Evolutionary conservation across 1,139 yeast species (phyloP), one percentile per base, ranked within the genome.

Genomic region (Sugiyamaella pinicola): DNA sequence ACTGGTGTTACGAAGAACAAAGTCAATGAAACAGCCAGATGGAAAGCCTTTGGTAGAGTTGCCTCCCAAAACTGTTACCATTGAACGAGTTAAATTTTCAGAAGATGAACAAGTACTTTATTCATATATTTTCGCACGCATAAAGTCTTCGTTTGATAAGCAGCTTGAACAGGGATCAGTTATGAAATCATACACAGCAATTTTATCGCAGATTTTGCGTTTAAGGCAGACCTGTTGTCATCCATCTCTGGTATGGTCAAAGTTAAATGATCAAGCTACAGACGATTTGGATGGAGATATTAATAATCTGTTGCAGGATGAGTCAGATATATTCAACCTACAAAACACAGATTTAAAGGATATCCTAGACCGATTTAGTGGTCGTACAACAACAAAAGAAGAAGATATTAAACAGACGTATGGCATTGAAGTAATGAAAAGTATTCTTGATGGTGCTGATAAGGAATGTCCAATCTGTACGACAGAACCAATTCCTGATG

Each of bases 221-320:
- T 74, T 93, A 42, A 76, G 98, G 53, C 98, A 93, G 67, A 81
- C 87, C 0, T 93, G 98, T 66, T 89, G 96, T 65, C 97, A 93
- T 66, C 79, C 86, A 15, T 80, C 80, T 52, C 71, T 88, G 54
- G 79, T 87, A 2, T 81, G 81, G 4, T 66, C 74, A 2, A 64
- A 75, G 2, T 60, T 62, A 10, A 55, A 56, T 24, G 58, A 55
- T 2, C 66, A 62, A 4, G 52, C 52, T 2, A 10, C 31, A 4
- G 31, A 52, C 15, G 61, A 55, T 7, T 33, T 47, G 13, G 39
- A 46, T 6, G 50, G 55, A n/a, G 55, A 55, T 12, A 41, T 55
- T 22, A 53, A 54, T 15, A 47, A 13, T 21, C 24, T 41, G 31
- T 50, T 34, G 12, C 52, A 45, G 19, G 53, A 48, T 26, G 35